phyloP scores from a whole-genome alignment of 2,329 filamentous ascomycete genomes.

The Diaporthe longicolla region DNA sequence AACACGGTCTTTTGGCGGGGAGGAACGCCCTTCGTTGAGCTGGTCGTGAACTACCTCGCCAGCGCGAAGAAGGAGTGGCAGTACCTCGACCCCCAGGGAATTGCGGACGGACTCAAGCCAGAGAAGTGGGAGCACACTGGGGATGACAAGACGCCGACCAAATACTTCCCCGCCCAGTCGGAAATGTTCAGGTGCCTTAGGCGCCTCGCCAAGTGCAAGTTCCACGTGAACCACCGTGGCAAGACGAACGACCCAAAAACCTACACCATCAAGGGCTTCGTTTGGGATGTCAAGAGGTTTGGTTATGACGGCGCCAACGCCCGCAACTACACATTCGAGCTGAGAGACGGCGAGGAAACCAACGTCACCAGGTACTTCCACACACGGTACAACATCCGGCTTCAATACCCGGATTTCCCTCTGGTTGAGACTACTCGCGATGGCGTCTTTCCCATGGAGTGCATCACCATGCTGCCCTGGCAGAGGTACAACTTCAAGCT shows the following conservation, averaged over 20 bases:
- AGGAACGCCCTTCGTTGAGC: constrained; percentile 54
- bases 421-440: constrained; percentile 69
- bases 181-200: constrained; percentile 69
- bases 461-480: constrained; percentile 65
- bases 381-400: constrained; percentile 65
- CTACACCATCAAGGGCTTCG: constrained; percentile 67
- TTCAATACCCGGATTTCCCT: constrained; percentile 66
- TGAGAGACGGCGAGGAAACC: constrained; percentile 61
- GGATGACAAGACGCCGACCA: not conserved
- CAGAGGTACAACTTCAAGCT: constrained; percentile 77
- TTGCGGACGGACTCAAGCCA: constrained; percentile 33
- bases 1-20: constrained; percentile 89
- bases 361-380: constrained; percentile 69
- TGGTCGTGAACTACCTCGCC: constrained; percentile 51
- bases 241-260: constrained; percentile 61
- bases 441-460: constrained; percentile 73
- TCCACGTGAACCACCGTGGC: constrained; percentile 68
- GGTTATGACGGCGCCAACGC: constrained; percentile 63
- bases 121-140: constrained; percentile 7
- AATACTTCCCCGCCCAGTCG: constrained; percentile 52
- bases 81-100: constrained; percentile 8
- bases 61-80: constrained; percentile 47
- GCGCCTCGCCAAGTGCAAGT: constrained; percentile 68
- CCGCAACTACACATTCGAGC: constrained; percentile 69
- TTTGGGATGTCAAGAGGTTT: constrained; percentile 58